Percentiles rank a stretch among this genome's conserved stretches.
These are phyloP conservation scores for Tripterygium wilfordii DNA, from an alignment of 177 flowering plant genomes.

Conservation along the genomic window DNA sequence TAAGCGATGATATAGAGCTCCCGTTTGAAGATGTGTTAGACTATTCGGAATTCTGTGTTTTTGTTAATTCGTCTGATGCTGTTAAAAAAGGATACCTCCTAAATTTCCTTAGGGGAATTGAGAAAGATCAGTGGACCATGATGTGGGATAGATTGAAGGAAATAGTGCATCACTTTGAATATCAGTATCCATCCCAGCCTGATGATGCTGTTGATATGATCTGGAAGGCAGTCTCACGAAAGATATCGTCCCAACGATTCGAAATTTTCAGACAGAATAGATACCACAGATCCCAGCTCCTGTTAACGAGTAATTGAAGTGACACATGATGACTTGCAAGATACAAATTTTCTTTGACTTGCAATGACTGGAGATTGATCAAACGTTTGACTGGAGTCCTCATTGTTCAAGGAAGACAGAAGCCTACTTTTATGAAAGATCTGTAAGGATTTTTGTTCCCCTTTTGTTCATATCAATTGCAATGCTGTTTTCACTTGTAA, in stretches of 20 bases:
- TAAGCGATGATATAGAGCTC: conserved; percentile 83
- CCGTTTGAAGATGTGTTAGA: conserved; percentile 81
- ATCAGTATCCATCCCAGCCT: conserved; percentile 63
- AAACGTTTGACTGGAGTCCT: not conserved
- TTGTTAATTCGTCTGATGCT: conserved; percentile 65
- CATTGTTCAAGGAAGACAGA: not conserved
- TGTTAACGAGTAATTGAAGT: conserved; percentile 11
- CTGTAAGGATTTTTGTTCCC: conserved; percentile 4
- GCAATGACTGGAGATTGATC: not conserved
- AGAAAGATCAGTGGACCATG: conserved; percentile 54
- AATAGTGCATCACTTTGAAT: conserved; percentile 55
- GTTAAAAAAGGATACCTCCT: conserved; percentile 52
- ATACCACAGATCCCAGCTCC: conserved; percentile 27
- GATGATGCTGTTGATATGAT: conserved; percentile 88
- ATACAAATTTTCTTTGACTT: not conserved
- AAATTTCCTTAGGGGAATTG: conserved; percentile 54
- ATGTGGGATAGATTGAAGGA: conserved; percentile 75
- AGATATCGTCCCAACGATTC: conserved; percentile 25
- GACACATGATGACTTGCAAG: not conserved
- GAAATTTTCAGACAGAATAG: conserved; percentile 36
- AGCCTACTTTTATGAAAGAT: conserved; percentile 1
- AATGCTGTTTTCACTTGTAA: not conserved
- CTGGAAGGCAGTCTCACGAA: conserved; percentile 69
- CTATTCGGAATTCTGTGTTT: conserved; percentile 69
- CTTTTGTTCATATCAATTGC: not conserved